These are phyloP conservation scores for Kurtzmaniella natalensis DNA, from an alignment of 1,139 yeast species.

Conservation along the genomic window DNA sequence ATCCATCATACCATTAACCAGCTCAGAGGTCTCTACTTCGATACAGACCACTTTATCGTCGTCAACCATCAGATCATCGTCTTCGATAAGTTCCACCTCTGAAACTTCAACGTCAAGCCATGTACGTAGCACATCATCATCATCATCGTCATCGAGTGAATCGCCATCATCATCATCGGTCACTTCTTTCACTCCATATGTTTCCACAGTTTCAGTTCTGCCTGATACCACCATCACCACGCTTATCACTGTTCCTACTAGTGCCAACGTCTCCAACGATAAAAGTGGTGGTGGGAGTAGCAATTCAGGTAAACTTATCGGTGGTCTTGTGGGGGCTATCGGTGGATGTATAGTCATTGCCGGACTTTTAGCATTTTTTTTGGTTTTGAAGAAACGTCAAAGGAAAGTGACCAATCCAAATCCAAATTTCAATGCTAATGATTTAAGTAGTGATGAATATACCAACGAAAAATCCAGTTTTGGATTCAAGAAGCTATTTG, in stretches of 20 bases:
- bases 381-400: conserved; percentile 32
- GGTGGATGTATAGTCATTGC: conserved; percentile 45
- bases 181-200: conserved; percentile 7
- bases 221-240: conserved; percentile 41
- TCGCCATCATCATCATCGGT: conserved; percentile 6
- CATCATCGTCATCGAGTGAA: conserved; percentile 5
- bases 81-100: conserved; percentile 4
- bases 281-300: conserved; percentile 14
- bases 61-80: conserved; percentile 1
- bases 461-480: conserved; percentile 12
- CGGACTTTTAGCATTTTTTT: conserved; percentile 31
- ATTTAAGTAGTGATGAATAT: conserved; percentile 11
- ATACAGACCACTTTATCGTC: conserved; percentile 4
- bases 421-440: conserved; percentile 39
- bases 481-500: conserved; percentile 31
- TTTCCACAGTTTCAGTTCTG: conserved; percentile 6
- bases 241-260: conserved; percentile 36
- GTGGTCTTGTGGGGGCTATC: conserved; percentile 46
- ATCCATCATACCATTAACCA: no score
- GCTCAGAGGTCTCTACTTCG: no score
- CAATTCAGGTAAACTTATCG: conserved; percentile 37
- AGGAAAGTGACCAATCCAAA: conserved; percentile 36
- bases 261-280: conserved; percentile 13
- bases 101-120: conserved; percentile 1
- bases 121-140: neutral